Base-by-base conservation (phyloP, 495 filamentous ascomycete species). In the Annulohypoxylon nitens region DNA sequence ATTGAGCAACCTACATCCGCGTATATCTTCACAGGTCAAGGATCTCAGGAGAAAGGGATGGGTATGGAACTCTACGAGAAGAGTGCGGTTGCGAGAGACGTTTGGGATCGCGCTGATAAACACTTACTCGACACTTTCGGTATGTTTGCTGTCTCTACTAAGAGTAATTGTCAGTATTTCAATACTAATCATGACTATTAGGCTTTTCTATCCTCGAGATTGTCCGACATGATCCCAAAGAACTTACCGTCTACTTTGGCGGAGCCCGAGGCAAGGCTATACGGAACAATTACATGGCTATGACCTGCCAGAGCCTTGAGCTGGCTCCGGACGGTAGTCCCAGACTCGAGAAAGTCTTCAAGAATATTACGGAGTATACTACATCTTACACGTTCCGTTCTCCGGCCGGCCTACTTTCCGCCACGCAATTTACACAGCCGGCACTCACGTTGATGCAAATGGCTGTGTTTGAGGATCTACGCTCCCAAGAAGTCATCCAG, bases 121-220 rank as follows among this genome's bases (percentile, higher is more conserved):
- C 92, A 97, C 77, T 95, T 97, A 82, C 90, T 95, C 81, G 93
- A 95, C 80, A 96, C 95, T 69, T 96, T 95, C 82, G 93, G 93
- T 90, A 80, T 74, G 84, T 74, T 66, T 54, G 11, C 10, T 33
- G 54, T 16, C 37, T 1, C 4, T 10, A 5, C 9, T n/a, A 63
- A 34, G 34, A 55, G 12, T 43, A 14, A 11, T 65, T 25, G 41
- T 64, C n/a, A 33, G 47, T 37, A 36, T 50, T 70, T 20, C 9
- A 26, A 79, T 26, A 11, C 85, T 82, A 84, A 75, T 59, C 58
- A 26, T 39, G 8, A 12, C 10, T 10, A 2, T 9, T 57, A 90
- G 89, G 90, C 61, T 93, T 96, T 59, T 90, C 91, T 3, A 97
- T 97, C 71, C 94, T 92, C 48, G 91, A 96, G 71, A 96, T 97